phyloP scores from a whole-genome alignment of 2,329 filamentous ascomycete genomes.

The Neocatenulostroma microsporum region DNA sequence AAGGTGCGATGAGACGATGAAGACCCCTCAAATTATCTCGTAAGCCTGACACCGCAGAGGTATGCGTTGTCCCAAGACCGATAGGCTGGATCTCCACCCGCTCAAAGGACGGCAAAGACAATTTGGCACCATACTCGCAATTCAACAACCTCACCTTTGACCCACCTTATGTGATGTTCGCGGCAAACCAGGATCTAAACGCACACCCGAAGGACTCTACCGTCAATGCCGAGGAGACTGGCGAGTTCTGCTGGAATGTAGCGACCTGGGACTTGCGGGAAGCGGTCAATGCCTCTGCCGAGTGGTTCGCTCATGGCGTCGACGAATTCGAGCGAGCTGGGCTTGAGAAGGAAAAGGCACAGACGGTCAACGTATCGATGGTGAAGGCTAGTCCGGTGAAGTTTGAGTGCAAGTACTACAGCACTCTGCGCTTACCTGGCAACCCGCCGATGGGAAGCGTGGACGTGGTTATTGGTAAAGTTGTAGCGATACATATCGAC shows the following conservation, averaged over 20 bases:
- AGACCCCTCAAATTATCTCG: no score
- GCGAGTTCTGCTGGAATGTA: slow-evolving; percentile 53
- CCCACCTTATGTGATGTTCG: slow-evolving; percentile 57
- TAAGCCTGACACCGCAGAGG: no score
- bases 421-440: slow-evolving; percentile 48
- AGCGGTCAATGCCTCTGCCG: slow-evolving; percentile 48
- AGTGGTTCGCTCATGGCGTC: slow-evolving; percentile 42
- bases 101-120: slow-evolving; percentile 41
- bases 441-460: slow-evolving; percentile 51
- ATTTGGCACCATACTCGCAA: slow-evolving; percentile 54
- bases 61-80: slow-evolving; percentile 53
- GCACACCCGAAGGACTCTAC: slow-evolving; percentile 49
- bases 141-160: slow-evolving; percentile 59
- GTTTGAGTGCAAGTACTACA: slow-evolving; percentile 53
- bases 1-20: slow-evolving; percentile 44
- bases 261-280: slow-evolving; percentile 51
- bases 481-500: slow-evolving; percentile 51
- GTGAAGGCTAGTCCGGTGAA: slow-evolving; percentile 48
- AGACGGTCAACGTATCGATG: slow-evolving; percentile 42
- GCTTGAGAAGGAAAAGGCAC: slow-evolving; percentile 42
- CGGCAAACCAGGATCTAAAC: slow-evolving; percentile 47
- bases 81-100: slow-evolving; percentile 57
- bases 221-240: slow-evolving; percentile 48
- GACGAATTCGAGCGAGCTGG: slow-evolving; percentile 50
- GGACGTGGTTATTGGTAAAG: slow-evolving; percentile 51